Evolutionary conservation across 2,329 filamentous ascomycete species (phyloP).

Genomic region (Alternaria brassicicola): DNA sequence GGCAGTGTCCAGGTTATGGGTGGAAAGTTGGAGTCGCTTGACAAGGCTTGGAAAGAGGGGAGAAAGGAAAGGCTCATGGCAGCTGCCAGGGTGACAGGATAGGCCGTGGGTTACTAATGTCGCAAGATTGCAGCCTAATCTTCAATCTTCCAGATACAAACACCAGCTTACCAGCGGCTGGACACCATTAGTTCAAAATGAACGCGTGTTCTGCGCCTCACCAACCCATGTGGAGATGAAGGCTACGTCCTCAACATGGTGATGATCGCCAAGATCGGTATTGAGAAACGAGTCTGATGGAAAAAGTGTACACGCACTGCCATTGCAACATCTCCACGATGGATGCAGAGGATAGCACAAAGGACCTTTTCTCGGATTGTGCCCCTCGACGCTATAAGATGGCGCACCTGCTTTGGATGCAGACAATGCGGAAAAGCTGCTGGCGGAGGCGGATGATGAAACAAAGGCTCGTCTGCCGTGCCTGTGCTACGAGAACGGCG

Average conservation of each 20-base stretch:
- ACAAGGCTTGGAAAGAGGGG: slow-evolving; percentile 76
- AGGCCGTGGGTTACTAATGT: not conserved
- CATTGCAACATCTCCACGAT: slow-evolving; percentile 14
- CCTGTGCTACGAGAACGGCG: slow-evolving; percentile 15
- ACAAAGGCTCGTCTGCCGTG: slow-evolving; percentile 15
- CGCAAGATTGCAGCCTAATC: not conserved
- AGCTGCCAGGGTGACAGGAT: slow-evolving; percentile 50
- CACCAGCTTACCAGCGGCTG: not conserved
- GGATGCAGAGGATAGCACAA: slow-evolving; percentile 2
- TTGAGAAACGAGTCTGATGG: slow-evolving; percentile 12
- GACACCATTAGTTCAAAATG: not conserved
- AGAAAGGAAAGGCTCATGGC: slow-evolving; percentile 72
- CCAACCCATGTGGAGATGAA: too few species aligned
- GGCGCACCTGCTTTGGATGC: not conserved
- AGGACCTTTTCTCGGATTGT: slow-evolving; percentile 10
- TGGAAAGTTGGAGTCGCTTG: slow-evolving; percentile 82
- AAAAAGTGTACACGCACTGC: slow-evolving; percentile 13
- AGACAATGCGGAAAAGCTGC: not conserved
- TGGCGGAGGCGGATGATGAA: slow-evolving; percentile 10
- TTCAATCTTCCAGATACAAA: not conserved
- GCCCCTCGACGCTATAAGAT: not conserved
- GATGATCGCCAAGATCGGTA: slow-evolving; percentile 3
- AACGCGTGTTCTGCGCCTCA: too few species aligned
- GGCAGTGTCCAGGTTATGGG: slow-evolving; percentile 74
- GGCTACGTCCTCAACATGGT: too few species aligned